phyloP scores from a whole-genome alignment of 163 green algal genomes.

The Scenedesmus sp. region DNA sequence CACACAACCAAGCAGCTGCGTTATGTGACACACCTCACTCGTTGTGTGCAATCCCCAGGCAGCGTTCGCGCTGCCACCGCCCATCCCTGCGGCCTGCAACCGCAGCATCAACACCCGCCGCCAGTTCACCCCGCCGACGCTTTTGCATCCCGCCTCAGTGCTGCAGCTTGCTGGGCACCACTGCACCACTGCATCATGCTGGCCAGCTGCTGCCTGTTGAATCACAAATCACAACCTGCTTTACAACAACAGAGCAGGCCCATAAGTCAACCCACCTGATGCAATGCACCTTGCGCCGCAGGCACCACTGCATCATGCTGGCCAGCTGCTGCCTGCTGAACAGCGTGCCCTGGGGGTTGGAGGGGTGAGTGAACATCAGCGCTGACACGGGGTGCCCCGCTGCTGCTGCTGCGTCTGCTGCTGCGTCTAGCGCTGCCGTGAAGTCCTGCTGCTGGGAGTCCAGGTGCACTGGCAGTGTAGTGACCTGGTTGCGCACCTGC shows the following conservation, averaged over 20 bases:
- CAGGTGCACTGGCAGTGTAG: constrained; percentile 45
- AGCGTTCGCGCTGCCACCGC: no score
- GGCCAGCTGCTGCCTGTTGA: constrained; percentile 62
- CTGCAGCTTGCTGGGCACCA: constrained; percentile 63
- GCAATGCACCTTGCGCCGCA: constrained; percentile 68
- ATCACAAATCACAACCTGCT: constrained; percentile 2
- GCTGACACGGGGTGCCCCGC: constrained; percentile 58
- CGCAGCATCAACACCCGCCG: no score
- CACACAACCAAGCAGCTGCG: not conserved
- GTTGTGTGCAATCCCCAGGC: no score
- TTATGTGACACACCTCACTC: no score
- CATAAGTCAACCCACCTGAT: constrained; percentile 63
- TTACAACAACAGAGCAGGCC: not conserved
- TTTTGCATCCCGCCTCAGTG: constrained; percentile 50
- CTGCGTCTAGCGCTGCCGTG: constrained; percentile 34
- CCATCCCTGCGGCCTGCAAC: no score
- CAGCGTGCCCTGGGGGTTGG: constrained; percentile 86
- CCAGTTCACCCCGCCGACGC: no score
- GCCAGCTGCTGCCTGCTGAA: constrained; percentile 68
- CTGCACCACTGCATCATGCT: constrained; percentile 83
- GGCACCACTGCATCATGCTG: constrained; percentile 84
- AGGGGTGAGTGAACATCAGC: constrained; percentile 89
- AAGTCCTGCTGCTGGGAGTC: constrained; percentile 35
- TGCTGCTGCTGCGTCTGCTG: constrained; percentile 41
- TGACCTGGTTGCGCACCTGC: constrained; percentile 45